These are phyloP conservation scores for Plasmodium yoelii DNA, from an alignment of 169 alveolate genomes.

Conservation along the genomic window DNA sequence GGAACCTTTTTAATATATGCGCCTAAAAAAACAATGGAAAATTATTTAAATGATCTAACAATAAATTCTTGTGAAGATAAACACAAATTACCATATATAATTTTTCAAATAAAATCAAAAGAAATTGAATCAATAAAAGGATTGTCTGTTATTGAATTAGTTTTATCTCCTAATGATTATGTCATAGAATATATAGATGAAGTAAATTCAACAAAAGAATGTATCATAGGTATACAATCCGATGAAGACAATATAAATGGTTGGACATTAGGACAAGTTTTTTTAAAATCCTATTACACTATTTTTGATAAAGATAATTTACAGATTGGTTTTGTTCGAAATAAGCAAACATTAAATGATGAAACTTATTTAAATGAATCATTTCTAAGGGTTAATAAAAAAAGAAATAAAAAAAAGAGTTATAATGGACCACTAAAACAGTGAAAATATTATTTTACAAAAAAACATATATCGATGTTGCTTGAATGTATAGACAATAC, in stretches of 20 bases:
- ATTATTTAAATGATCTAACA: conserved; percentile 40
- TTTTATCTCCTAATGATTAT: conserved; percentile 84
- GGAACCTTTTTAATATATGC: conserved; percentile 75
- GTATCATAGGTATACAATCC: conserved; percentile 81
- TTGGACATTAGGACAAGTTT: conserved; percentile 77
- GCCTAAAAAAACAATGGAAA: conserved; percentile 67
- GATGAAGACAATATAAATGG: conserved; percentile 78
- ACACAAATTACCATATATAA: conserved; percentile 55
- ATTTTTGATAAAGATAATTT: conserved; percentile 84
- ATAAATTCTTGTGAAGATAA: conserved; percentile 75
- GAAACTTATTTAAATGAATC: conserved; percentile 9
- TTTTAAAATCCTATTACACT: conserved; percentile 83
- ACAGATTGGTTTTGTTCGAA: conserved; percentile 84
- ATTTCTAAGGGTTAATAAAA: conserved; percentile 11
- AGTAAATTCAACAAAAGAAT: conserved; percentile 42
- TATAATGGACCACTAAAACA: conserved; percentile 47
- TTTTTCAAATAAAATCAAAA: conserved; percentile 54
- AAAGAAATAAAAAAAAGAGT: conserved; percentile 6
- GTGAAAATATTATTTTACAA: not conserved
- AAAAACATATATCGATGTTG: no score
- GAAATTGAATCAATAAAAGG: conserved; percentile 34
- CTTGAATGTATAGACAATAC: no score
- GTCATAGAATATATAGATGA: conserved; percentile 78
- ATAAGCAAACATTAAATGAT: conserved; percentile 22
- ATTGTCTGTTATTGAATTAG: conserved; percentile 74